These are phyloP conservation scores for Rhodotorula paludigena DNA, from an alignment of 768 basidiomycete species.

Conservation along the genomic window DNA sequence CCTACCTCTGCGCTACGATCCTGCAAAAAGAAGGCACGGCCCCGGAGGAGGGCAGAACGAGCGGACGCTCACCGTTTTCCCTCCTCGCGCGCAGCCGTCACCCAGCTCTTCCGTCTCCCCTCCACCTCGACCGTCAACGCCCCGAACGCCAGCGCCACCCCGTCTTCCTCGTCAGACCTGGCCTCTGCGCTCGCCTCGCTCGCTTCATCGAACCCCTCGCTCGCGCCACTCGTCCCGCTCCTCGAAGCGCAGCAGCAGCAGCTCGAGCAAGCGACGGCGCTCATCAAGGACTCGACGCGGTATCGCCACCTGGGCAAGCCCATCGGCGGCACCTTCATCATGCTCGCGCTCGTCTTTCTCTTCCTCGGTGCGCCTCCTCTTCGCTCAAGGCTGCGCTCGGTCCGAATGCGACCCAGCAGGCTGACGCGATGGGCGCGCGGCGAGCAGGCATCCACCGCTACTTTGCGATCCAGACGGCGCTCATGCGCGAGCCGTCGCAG, in stretches of 20 bases:
- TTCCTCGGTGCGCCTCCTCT: slow-evolving; percentile 6
- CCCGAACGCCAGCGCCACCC: background rate
- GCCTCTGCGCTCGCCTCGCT: slow-evolving; percentile 1
- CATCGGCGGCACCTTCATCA: slow-evolving; percentile 31
- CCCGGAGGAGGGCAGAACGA: too few species aligned
- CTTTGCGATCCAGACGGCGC: slow-evolving; percentile 14
- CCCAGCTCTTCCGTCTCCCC: slow-evolving; percentile 32
- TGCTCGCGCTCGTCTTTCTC: slow-evolving; percentile 25
- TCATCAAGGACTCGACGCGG: slow-evolving; percentile 5
- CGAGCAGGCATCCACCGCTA: slow-evolving; percentile 27
- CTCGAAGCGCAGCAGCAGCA: slow-evolving; percentile 13
- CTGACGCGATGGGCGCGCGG: too few species aligned
- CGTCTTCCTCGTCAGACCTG: background rate
- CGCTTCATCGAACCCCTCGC: background rate
- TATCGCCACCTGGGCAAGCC: slow-evolving; percentile 29
- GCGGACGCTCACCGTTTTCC: too few species aligned
- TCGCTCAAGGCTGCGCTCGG: background rate
- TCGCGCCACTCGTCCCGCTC: background rate
- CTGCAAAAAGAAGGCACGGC: too few species aligned
- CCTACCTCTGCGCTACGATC: too few species aligned
- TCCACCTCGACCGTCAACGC: slow-evolving; percentile 3
- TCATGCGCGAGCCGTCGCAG: slow-evolving; percentile 22
- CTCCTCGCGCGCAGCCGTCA: slow-evolving; percentile 15
- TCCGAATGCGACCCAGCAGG: too few species aligned
- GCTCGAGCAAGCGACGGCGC: background rate